phyloP scores from a whole-genome alignment of 352 stramenopile genomes.

The Hyphochytrium catenoides region DNA sequence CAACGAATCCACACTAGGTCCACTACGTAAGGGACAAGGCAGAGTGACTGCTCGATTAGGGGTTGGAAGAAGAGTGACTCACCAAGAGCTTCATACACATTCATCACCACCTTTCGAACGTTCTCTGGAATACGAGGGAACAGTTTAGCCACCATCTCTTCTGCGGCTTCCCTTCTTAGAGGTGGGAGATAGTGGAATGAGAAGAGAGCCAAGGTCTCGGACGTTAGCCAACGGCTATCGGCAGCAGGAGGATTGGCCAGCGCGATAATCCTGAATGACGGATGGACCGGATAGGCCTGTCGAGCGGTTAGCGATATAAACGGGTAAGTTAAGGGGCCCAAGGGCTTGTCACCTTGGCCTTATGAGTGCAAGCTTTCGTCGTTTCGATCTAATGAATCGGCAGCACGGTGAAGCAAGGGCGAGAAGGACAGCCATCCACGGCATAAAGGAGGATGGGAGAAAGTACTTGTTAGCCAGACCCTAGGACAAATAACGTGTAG shows the following conservation, averaged over 20 bases:
- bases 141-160: conserved; percentile 21
- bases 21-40: no score
- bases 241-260: conserved; percentile 19
- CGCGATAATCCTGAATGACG: conserved; percentile 62
- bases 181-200: conserved; percentile 27
- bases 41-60: no score
- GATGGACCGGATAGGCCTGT: conserved; percentile 54
- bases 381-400: conserved; percentile 7
- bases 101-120: conserved; percentile 17
- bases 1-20: no score
- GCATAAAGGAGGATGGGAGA: no score
- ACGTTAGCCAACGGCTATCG: conserved; percentile 27
- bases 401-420: no score
- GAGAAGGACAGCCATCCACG: no score
- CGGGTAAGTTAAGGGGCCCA: no score
- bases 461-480: no score
- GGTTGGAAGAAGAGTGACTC: no score
- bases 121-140: conserved; percentile 24
- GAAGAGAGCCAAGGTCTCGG: conserved; percentile 49
- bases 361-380: conserved; percentile 3
- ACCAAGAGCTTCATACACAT: conserved; percentile 18
- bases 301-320: no score
- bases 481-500: no score
- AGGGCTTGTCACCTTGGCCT: conserved; percentile 5
- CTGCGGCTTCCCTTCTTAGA: conserved; percentile 16